Percentiles rank a stretch among this genome's conserved stretches.
Evolutionary conservation across 305 asterid species (phyloP).

Genomic region (Fraxinus paxiana): DNA sequence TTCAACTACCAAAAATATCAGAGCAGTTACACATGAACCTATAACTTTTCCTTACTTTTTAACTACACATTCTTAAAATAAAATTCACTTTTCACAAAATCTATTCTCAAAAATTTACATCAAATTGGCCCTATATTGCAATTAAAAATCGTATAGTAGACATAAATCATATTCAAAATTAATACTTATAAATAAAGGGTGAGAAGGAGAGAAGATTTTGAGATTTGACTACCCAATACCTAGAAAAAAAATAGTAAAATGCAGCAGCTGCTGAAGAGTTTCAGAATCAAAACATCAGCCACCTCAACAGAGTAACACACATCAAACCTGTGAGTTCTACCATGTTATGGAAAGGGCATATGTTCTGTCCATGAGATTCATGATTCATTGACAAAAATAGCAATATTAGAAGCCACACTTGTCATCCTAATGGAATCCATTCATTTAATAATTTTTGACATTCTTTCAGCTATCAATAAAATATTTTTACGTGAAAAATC

Average conservation of each 20-base stretch:
- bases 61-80: background rate
- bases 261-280: background rate
- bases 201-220: background rate
- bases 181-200: background rate
- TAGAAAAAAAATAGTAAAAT: background rate
- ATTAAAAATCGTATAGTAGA: background rate
- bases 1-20: background rate
- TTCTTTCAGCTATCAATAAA: background rate
- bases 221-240: background rate
- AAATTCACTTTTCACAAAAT: background rate
- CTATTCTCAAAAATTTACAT: background rate
- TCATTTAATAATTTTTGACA: background rate
- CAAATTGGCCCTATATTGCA: background rate
- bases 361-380: constrained; percentile 2
- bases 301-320: background rate
- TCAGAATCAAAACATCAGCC: background rate
- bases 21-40: background rate
- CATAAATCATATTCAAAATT: background rate
- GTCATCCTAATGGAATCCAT: background rate
- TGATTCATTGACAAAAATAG: background rate
- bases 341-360: background rate
- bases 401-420: background rate
- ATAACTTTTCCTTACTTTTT: background rate
- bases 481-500: background rate
- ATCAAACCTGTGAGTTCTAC: background rate